Percentiles rank a stretch among this genome's conserved stretches.
phyloP scores from a whole-genome alignment of 176 grass and related monocot genomes.

The Hordeum marinum region DNA sequence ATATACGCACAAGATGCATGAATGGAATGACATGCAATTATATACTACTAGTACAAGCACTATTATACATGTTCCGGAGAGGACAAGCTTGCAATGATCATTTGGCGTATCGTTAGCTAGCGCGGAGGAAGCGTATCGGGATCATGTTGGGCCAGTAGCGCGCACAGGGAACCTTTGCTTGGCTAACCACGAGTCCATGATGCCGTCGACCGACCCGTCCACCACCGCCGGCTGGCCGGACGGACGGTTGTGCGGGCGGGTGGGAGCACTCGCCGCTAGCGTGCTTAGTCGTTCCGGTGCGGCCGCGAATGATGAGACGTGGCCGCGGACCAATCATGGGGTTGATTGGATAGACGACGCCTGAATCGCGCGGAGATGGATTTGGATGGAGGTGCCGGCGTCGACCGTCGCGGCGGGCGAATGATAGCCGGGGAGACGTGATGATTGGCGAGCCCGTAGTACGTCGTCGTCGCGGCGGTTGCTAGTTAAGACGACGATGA shows the following conservation, averaged over 20 bases:
- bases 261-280: background rate
- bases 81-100: background rate
- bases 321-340: background rate
- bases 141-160: slow-evolving; percentile 1
- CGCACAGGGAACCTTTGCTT: background rate
- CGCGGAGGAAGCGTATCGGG: background rate
- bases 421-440: background rate
- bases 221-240: background rate
- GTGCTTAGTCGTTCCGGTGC: background rate
- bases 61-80: background rate
- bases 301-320: slow-evolving; percentile 5
- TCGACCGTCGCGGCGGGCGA: background rate
- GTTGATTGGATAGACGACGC: background rate
- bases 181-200: background rate
- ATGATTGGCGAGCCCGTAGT: background rate
- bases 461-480: background rate
- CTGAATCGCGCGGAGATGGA: background rate
- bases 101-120: background rate
- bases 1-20: background rate
- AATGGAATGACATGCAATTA: background rate
- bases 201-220: no score
- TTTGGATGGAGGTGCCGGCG: no score
- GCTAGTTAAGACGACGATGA: slow-evolving; percentile 8
- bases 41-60: no score
- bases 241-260: background rate